phyloP scores from a whole-genome alignment of 2,329 filamentous ascomycete species.

The Zasmidium cellare region DNA sequence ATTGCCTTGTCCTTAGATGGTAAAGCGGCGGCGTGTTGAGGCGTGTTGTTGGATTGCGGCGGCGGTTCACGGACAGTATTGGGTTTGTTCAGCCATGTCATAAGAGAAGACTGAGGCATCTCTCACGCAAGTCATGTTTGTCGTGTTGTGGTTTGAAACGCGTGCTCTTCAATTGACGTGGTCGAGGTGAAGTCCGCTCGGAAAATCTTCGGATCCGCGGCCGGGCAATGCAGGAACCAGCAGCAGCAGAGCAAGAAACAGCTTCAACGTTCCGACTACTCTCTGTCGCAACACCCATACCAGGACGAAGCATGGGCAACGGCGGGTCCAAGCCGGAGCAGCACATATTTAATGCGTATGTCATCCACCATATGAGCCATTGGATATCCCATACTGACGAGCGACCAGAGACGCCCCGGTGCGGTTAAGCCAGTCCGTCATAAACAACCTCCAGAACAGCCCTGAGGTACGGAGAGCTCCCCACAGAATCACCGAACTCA shows the following conservation, averaged over 20 bases:
- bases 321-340: constrained; percentile 63
- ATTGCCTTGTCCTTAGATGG: no score
- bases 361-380: constrained; percentile 13
- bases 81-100: constrained; percentile 51
- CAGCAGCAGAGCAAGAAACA: neutral
- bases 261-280: constrained; percentile 4
- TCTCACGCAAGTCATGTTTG: neutral
- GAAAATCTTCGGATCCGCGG: neutral
- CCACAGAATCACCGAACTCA: no score
- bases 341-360: constrained; percentile 64
- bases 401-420: constrained; percentile 58
- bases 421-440: constrained; percentile 75
- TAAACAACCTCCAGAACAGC: constrained; percentile 80
- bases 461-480: constrained; percentile 66
- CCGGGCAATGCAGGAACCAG: neutral
- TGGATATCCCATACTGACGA: constrained; percentile 14
- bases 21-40: constrained; percentile 4
- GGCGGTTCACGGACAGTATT: constrained; percentile 31
- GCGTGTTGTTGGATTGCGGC: neutral
- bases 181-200: neutral
- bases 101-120: constrained; percentile 49
- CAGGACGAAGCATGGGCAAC: constrained; percentile 54
- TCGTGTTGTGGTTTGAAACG: neutral
- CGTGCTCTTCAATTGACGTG: neutral
- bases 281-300: neutral